Percentiles rank a stretch among this genome's conserved stretches.
Conservation (phyloP, 768 basidiomycete species). For the Fomitopsis pulvina region DNA sequence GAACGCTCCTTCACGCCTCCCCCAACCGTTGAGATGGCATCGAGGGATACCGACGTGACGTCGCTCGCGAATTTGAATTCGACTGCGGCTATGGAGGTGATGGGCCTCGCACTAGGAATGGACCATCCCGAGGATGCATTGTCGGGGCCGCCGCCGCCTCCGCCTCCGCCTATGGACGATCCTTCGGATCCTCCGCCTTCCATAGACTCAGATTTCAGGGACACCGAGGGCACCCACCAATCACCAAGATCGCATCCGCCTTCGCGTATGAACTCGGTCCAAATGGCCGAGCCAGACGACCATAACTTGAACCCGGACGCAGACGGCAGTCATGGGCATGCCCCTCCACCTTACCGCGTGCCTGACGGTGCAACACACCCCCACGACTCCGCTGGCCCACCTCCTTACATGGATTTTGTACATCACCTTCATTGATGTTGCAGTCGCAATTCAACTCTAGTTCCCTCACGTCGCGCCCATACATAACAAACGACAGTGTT, state of each 20-base stretch:
- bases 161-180: conserved; percentile 79
- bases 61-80: conserved; percentile 53
- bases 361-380: conserved; percentile 33
- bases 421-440: conserved; percentile 3
- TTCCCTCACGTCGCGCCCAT: background rate
- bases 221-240: conserved; percentile 21
- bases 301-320: conserved; percentile 1
- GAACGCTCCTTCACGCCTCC: conserved; percentile 60
- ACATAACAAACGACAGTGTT: background rate
- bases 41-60: conserved; percentile 64
- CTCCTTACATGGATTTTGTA: conserved; percentile 31
- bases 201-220: conserved; percentile 68
- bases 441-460: background rate
- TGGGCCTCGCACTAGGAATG: conserved; percentile 53
- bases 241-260: conserved; percentile 16
- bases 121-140: conserved; percentile 20
- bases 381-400: conserved; percentile 27
- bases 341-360: conserved; percentile 76
- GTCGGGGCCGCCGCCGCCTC: conserved; percentile 54
- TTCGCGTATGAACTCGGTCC: background rate
- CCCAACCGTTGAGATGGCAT: conserved; percentile 70
- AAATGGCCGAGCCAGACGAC: background rate
- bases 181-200: conserved; percentile 85
- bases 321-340: conserved; percentile 39
- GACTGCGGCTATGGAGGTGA: conserved; percentile 48